Evolutionary conservation across 2,329 filamentous ascomycete species (phyloP).

Genomic region (Chaetomiaceae sp.): DNA sequence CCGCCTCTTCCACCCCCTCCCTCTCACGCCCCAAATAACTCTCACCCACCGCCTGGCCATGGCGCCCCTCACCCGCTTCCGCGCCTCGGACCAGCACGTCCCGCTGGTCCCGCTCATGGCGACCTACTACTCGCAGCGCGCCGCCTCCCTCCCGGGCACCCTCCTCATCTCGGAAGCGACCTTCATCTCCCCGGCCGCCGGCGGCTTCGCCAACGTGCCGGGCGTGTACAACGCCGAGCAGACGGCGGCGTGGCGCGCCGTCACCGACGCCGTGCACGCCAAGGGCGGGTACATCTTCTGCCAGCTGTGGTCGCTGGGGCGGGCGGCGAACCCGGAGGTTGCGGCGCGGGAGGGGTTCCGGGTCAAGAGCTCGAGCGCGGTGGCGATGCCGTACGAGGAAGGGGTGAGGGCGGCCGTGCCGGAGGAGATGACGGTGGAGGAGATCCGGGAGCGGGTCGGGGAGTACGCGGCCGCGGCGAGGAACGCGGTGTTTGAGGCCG

Average conservation of each 20-base stretch:
- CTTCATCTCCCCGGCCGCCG: slow-evolving; percentile 36
- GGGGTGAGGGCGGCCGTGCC: slow-evolving; percentile 30
- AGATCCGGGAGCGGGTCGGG: slow-evolving; percentile 50
- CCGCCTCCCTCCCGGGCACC: slow-evolving; percentile 38
- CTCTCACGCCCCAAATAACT: slow-evolving; percentile 40
- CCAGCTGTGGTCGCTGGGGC: slow-evolving; percentile 53
- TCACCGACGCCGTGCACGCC: slow-evolving; percentile 58
- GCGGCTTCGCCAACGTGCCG: slow-evolving; percentile 45
- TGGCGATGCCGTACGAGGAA: slow-evolving; percentile 45
- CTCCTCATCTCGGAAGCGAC: slow-evolving; percentile 45
- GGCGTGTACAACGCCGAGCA: slow-evolving; percentile 55
- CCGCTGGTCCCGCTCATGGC: slow-evolving; percentile 16
- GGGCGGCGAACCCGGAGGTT: slow-evolving; percentile 27
- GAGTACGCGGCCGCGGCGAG: slow-evolving; percentile 52
- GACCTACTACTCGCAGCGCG: slow-evolving; percentile 43
- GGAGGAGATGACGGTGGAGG: slow-evolving; percentile 44
- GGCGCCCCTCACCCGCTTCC: slow-evolving; percentile 52
- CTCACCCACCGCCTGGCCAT: slow-evolving; percentile 50
- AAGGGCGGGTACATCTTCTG: slow-evolving; percentile 56
- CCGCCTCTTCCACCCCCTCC: slow-evolving; percentile 41
- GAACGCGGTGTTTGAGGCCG: slow-evolving; percentile 43
- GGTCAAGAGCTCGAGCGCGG: slow-evolving; percentile 38
- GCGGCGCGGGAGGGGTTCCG: slow-evolving; percentile 36
- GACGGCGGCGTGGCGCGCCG: slow-evolving; percentile 52
- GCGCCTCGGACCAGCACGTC: slow-evolving; percentile 36